phyloP scores from a whole-genome alignment of 768 basidiomycete species.

The Nevesoporus exiguus region DNA sequence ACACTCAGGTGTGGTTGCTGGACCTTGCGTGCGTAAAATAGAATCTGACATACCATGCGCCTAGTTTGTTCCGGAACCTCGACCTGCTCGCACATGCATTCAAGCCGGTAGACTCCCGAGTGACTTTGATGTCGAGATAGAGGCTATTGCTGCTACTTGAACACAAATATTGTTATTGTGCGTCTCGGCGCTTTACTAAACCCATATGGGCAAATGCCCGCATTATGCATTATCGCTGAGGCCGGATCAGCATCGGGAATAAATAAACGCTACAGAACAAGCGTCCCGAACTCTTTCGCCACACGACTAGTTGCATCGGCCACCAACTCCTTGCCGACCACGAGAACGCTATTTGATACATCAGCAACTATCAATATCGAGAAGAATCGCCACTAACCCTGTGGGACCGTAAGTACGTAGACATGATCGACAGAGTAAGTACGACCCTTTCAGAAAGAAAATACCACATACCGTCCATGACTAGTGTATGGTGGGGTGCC shows the following conservation, averaged over 20 bases:
- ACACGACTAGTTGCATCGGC: constrained; percentile 36
- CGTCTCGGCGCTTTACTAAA: background rate
- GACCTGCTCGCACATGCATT: constrained; percentile 75
- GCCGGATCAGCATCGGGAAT: background rate
- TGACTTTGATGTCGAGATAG: constrained; percentile 73
- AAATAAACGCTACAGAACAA: constrained; percentile 2
- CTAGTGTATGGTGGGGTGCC: constrained; percentile 71
- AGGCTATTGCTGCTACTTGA: constrained; percentile 52
- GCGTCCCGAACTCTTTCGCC: constrained; percentile 30
- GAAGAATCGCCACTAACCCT: constrained; percentile 21
- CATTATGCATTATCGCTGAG: background rate
- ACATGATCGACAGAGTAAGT: background rate
- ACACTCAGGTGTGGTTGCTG: constrained; percentile 42
- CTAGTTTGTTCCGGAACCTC: constrained; percentile 49
- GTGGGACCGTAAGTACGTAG: background rate
- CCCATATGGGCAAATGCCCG: background rate
- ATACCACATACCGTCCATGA: constrained; percentile 59
- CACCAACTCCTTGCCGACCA: constrained; percentile 37
- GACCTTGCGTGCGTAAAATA: background rate
- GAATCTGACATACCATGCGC: background rate
- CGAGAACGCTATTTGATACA: constrained; percentile 31
- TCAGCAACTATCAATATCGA: constrained; percentile 5
- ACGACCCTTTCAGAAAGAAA: background rate
- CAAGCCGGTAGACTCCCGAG: constrained; percentile 66
- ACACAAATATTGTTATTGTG: background rate